Conservation (phyloP, 2,329 filamentous ascomycete genomes). For the Akanthomyces lecanii region DNA sequence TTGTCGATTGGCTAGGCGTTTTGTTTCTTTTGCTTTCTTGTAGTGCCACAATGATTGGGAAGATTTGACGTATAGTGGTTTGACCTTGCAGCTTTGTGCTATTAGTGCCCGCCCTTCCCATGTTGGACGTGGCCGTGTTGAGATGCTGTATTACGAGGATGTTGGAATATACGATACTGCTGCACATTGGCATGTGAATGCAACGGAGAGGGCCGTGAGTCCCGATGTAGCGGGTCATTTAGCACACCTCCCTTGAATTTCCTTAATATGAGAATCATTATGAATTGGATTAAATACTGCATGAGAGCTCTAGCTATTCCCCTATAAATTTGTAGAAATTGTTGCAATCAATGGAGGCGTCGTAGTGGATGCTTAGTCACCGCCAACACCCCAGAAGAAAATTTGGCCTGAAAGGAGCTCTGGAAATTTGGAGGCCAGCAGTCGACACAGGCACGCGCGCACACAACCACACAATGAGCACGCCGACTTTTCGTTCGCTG, state of each 20-base stretch:
- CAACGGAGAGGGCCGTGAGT: not conserved
- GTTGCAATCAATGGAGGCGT: not conserved
- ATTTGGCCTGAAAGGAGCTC: slow-evolving; percentile 9
- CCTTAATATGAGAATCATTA: slow-evolving; percentile 14
- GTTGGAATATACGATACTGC: slow-evolving; percentile 14
- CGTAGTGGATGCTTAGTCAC: slow-evolving; percentile 11
- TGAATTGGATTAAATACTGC: not conserved
- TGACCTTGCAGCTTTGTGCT: not conserved
- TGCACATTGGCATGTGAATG: slow-evolving; percentile 2
- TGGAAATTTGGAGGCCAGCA: slow-evolving; percentile 1
- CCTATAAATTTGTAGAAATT: too few species aligned
- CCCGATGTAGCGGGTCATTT: slow-evolving; percentile 6
- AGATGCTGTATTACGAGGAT: slow-evolving; percentile 1
- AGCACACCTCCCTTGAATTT: slow-evolving; percentile 4
- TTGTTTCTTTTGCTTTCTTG: not conserved
- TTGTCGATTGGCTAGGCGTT: slow-evolving; percentile 15
- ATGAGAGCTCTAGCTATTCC: not conserved
- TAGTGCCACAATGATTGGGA: not conserved
- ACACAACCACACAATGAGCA: slow-evolving; percentile 31
- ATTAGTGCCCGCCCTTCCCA: not conserved
- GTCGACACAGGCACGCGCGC: slow-evolving; percentile 1
- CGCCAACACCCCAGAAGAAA: slow-evolving; percentile 8
- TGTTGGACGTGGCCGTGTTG: slow-evolving; percentile 1
- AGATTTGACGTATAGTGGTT: slow-evolving; percentile 1
- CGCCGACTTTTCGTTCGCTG: slow-evolving; percentile 35